Evolutionary conservation across 345 rosid genomes (phyloP).

Genomic region (Melastoma malabathricum): DNA sequence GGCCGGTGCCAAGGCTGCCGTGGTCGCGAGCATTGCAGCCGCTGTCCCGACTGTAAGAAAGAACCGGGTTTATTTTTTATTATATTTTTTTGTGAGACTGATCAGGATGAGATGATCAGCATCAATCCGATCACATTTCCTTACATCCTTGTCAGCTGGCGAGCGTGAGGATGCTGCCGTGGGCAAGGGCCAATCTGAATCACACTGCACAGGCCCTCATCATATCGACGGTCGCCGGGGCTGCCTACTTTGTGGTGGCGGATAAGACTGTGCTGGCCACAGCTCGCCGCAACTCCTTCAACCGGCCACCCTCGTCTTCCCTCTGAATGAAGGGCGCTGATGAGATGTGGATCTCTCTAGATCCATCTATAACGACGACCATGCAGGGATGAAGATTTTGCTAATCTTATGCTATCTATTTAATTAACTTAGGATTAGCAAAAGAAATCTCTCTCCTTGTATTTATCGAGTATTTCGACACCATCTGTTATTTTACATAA

Average conservation of each 20-base stretch:
- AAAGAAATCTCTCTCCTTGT: too few relatives aligned
- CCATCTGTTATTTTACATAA: too few relatives aligned
- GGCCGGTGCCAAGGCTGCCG: conserved; percentile 91
- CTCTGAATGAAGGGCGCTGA: too few relatives aligned
- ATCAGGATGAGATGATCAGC: neutral
- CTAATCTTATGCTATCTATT: too few relatives aligned
- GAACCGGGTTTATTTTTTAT: neutral
- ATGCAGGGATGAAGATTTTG: too few relatives aligned
- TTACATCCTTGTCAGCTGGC: conserved; percentile 33
- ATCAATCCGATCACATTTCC: neutral
- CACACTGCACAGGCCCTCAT: conserved; percentile 93
- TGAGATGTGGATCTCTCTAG: too few relatives aligned
- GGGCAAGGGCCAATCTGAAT: conserved; percentile 91
- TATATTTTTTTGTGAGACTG: neutral
- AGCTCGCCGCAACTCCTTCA: conserved; percentile 69
- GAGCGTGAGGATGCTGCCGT: conserved; percentile 64
- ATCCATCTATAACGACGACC: too few relatives aligned
- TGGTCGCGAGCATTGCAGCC: conserved; percentile 51
- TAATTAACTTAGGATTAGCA: too few relatives aligned
- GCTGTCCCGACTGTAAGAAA: conserved; percentile 74
- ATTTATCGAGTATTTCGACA: too few relatives aligned
- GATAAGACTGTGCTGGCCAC: conserved; percentile 85
- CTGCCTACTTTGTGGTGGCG: conserved; percentile 86
- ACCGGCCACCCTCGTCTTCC: neutral
- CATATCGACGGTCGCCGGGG: conserved; percentile 74